Evolutionary conservation across 352 stramenopile species (phyloP), one percentile per base, ranked within the genome.

Genomic region (Thraustotheca clavata): DNA sequence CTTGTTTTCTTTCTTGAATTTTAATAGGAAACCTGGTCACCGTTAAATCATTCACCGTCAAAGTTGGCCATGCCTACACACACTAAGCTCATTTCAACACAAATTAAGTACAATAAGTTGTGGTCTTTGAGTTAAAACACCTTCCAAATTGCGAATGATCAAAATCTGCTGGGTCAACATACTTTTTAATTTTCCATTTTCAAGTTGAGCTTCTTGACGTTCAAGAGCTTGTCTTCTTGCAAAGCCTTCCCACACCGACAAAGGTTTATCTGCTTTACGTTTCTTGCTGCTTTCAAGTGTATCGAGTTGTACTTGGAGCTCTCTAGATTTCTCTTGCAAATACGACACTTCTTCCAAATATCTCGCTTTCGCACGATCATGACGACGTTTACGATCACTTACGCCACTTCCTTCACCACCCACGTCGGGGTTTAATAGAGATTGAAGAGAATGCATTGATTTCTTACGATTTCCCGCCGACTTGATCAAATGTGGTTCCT

Each of bases 201-300:
- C 52, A n/a, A 47, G 29, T 38, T 46, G 29, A 18, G 52, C 22
- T 4, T 48, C 24, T 22, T 61, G 52, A 16, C 52, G 52, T 38
- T 61, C 34, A n/a, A 36, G 34, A 14, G 52, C 52, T 11, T 61
- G 52, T 20, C 52, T 34, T 49, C 52, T 34, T 4, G 52, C 52
- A n/a, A 61, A 61, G 16, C 52, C 52, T 49, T 61, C 52, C 52
- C 52, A 61, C 14, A 38, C 24, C 8, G 52, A 61, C 29, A 14
- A 14, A 4, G 52, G 31, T 3, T 20, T 4, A 18, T 61, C 8
- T 5, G 29, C 34, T 38, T 61, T 61, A 24, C 18, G 20, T 38
- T 61, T 61, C 52, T 61, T 61, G 52, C n/a, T 34, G 18, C 18
- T 20, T 24, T 61, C 52, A 16, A 61, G 29, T 14, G 14, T 38